Percentiles rank a stretch among this genome's conserved stretches.
These are phyloP conservation scores for Quercus lobata DNA, from an alignment of 331 rosid genomes.

Conservation along the genomic window DNA sequence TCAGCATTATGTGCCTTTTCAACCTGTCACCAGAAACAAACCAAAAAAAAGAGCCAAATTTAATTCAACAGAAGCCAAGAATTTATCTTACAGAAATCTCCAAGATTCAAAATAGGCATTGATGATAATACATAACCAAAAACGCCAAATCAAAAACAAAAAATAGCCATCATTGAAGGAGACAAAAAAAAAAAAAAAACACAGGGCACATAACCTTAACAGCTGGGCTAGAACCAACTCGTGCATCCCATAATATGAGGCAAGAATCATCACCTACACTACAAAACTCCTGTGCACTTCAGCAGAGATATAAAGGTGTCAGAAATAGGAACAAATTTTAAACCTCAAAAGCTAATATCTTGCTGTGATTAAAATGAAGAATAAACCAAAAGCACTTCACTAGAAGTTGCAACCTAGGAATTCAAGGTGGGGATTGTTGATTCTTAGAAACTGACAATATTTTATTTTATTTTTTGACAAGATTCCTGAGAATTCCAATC, in stretches of 20 bases:
- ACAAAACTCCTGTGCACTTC: constrained; percentile 98
- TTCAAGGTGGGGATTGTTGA: no score
- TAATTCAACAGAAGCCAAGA: not conserved
- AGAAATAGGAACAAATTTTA: constrained; percentile 20
- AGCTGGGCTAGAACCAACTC: constrained; percentile 76
- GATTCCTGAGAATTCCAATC: not conserved
- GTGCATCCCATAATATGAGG: constrained; percentile 98
- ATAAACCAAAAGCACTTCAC: not conserved
- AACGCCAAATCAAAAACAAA: not conserved
- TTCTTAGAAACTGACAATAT: not conserved
- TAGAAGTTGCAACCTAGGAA: not conserved
- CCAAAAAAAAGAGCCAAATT: not conserved
- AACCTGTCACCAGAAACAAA: constrained; percentile 55
- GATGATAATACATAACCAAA: not conserved
- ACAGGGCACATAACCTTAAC: constrained; percentile 61
- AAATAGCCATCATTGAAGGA: not conserved
- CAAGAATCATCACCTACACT: constrained; percentile 99
- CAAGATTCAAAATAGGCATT: not conserved
- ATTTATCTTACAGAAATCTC: not conserved
- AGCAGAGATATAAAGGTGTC: constrained; percentile 33
- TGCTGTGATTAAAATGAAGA: constrained; percentile 5
- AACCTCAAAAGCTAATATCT: not conserved
- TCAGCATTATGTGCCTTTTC: constrained; percentile 97
- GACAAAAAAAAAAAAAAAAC: not conserved
- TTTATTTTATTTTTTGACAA: not conserved